Percentiles rank a stretch among this genome's conserved stretches.
Conservation (phyloP, 1,284 basidiomycete genomes). For the Tilletia caries region DNA sequence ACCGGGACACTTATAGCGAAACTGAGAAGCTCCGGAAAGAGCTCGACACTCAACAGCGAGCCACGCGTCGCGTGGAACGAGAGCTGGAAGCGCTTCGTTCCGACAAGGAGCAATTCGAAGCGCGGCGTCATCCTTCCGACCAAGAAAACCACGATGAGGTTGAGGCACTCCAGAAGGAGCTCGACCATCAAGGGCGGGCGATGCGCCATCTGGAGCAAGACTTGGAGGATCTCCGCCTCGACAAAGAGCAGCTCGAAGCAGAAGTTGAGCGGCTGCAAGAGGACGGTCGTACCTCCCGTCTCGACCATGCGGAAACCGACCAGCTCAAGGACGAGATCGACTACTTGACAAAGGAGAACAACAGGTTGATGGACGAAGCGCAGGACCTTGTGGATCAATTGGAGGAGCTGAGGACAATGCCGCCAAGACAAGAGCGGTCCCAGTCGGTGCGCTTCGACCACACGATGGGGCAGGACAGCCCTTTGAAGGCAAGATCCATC, state of each 20-base stretch:
- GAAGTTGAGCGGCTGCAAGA: background rate
- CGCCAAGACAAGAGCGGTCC: background rate
- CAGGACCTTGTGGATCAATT: background rate
- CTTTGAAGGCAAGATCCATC: too few species aligned
- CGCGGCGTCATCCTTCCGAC: too few species aligned
- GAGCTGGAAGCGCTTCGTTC: background rate
- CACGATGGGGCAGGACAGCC: background rate
- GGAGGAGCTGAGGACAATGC: background rate
- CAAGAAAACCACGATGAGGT: background rate
- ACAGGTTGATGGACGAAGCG: background rate
- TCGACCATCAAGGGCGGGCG: background rate
- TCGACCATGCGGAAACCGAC: background rate
- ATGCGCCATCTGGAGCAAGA: background rate
- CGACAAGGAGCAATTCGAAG: background rate
- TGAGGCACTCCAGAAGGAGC: background rate
- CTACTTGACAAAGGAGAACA: background rate
- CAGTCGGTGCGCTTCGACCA: background rate
- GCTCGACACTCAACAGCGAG: background rate
- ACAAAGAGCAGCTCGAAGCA: background rate
- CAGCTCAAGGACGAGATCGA: slow-evolving; percentile 9
- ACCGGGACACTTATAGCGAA: background rate
- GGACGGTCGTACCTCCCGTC: background rate
- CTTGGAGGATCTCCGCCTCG: background rate
- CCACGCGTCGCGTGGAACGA: background rate
- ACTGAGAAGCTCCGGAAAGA: background rate